Evolutionary conservation across 2,329 filamentous ascomycete genomes (phyloP).

Genomic region (Pyrenophora teres): DNA sequence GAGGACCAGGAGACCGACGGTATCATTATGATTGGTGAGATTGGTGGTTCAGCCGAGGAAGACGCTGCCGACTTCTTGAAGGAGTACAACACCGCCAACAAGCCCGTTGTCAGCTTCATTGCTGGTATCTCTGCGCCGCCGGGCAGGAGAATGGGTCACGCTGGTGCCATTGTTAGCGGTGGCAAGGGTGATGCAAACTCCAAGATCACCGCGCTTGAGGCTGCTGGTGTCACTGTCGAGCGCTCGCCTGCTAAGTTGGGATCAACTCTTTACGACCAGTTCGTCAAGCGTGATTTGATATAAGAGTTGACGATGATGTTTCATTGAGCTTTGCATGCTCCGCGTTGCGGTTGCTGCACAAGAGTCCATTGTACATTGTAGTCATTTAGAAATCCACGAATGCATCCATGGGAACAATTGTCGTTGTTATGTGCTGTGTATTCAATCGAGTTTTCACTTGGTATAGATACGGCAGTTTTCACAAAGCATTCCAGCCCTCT

Average conservation of each 20-base stretch:
- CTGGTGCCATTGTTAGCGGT: constrained; percentile 95
- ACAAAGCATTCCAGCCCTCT: not conserved
- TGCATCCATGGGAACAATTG: constrained; percentile 1
- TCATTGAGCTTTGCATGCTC: constrained; percentile 23
- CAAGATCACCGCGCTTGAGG: constrained; percentile 94
- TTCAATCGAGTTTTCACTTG: not conserved
- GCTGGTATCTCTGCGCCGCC: constrained; percentile 97
- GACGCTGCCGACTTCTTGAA: constrained; percentile 96
- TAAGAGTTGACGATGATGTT: constrained; percentile 56
- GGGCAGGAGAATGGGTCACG: constrained; percentile 97
- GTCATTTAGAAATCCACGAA: constrained; percentile 35
- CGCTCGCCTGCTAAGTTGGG: constrained; percentile 78
- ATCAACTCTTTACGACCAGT: constrained; percentile 92
- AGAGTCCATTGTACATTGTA: constrained; percentile 43
- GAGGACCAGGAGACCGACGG: constrained; percentile 95
- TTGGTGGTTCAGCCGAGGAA: constrained; percentile 96
- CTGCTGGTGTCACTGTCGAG: constrained; percentile 94
- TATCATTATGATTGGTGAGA: constrained; percentile 99
- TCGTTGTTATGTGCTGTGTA: not conserved
- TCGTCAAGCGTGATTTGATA: constrained; percentile 93
- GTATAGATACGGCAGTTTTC: not conserved
- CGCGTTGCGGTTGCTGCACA: constrained; percentile 27
- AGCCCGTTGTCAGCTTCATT: constrained; percentile 98
- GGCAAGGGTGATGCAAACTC: constrained; percentile 98
- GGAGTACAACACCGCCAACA: constrained; percentile 87